These are phyloP conservation scores for Rheum nobile DNA, from an alignment of 148 eudicot species.

Conservation along the genomic window DNA sequence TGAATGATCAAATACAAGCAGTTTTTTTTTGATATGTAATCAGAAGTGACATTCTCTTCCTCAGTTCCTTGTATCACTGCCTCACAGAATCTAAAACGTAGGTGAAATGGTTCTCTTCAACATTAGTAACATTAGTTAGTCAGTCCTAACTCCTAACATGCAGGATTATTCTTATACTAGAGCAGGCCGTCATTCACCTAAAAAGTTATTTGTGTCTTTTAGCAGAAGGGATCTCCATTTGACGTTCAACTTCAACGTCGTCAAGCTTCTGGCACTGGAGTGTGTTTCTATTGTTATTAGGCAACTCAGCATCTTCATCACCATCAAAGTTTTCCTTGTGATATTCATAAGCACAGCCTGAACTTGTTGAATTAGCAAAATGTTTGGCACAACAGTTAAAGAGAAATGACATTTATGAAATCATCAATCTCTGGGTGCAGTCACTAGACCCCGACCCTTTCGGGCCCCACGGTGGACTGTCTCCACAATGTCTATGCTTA, in stretches of 20 bases:
- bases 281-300: slow-evolving; percentile 12
- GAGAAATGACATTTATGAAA: too few relatives aligned
- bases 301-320: slow-evolving; percentile 14
- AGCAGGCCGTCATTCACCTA: neutral
- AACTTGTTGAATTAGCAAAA: slow-evolving; percentile 11
- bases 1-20: neutral
- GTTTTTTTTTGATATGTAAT: neutral
- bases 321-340: slow-evolving; percentile 12
- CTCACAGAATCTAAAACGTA: neutral
- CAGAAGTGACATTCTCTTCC: neutral
- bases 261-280: slow-evolving; percentile 9
- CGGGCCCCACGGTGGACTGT: too few relatives aligned
- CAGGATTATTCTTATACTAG: neutral
- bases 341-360: slow-evolving; percentile 15
- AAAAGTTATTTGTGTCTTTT: slow-evolving; percentile 13
- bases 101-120: neutral
- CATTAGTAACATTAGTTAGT: neutral
- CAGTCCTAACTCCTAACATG: neutral
- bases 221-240: slow-evolving; percentile 19
- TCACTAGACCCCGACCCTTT: too few relatives aligned
- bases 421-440: too few relatives aligned
- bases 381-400: slow-evolving; percentile 22
- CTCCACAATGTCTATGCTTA: too few relatives aligned
- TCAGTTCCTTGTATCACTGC: neutral
- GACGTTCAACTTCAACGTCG: slow-evolving; percentile 14